A percentile compares a stretch with the other conserved stretches of the same genome.
phyloP scores from a whole-genome alignment of 148 eudicot genomes.

The Chenopodium berlandieri region DNA sequence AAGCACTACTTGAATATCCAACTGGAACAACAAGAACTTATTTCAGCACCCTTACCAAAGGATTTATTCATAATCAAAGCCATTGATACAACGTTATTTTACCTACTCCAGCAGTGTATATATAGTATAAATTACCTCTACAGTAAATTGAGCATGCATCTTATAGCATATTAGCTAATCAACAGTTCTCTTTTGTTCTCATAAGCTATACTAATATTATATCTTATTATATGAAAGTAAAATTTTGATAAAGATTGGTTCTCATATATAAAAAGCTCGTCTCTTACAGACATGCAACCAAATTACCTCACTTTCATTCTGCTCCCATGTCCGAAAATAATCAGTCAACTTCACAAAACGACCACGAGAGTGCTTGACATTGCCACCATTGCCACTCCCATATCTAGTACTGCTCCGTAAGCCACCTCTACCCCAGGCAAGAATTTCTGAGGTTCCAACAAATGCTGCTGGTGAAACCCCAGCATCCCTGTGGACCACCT shows the following conservation, averaged over 20 bases:
- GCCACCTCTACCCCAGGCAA: conserved; percentile 77
- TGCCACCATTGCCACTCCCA: conserved; percentile 44
- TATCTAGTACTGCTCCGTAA: conserved; percentile 63
- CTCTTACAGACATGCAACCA: neutral
- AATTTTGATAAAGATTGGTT: neutral
- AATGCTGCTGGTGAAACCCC: conserved; percentile 45
- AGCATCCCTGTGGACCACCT: conserved; percentile 41
- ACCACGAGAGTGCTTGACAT: conserved; percentile 41
- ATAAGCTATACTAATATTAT: neutral
- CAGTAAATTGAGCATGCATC: neutral
- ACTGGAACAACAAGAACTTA: conserved; percentile 38
- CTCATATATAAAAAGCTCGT: neutral
- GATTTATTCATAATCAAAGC: neutral
- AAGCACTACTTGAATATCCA: conserved; percentile 53
- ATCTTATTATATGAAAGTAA: neutral
- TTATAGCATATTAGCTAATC: neutral
- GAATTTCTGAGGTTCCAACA: conserved; percentile 50
- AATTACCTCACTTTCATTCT: conserved; percentile 52
- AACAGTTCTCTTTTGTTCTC: conserved; percentile 2
- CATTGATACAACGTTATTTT: neutral
- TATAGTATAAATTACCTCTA: neutral
- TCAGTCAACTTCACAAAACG: conserved; percentile 53
- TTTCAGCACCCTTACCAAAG: conserved; percentile 14
- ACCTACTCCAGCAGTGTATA: neutral
- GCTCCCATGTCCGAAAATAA: conserved; percentile 40